Conservation (phyloP, 129 eudicot species). For the Mikania micrantha region DNA sequence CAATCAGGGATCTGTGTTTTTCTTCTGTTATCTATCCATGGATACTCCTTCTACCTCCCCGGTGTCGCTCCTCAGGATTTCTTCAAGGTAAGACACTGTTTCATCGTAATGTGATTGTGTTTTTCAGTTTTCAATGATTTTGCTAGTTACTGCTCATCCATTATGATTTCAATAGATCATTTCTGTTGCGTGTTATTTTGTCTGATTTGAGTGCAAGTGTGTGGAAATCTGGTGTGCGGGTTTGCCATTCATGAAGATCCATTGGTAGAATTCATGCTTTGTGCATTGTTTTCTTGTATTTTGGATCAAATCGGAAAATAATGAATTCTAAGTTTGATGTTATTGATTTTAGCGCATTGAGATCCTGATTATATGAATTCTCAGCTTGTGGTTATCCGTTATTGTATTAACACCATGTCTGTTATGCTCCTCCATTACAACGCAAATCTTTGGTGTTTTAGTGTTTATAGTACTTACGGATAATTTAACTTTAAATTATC, state of each 20-base stretch:
- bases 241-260: slow-evolving; percentile 1
- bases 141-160: neutral
- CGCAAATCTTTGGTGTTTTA: neutral
- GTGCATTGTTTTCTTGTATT: neutral
- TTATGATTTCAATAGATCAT: slow-evolving; percentile 13
- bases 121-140: neutral
- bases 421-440: neutral
- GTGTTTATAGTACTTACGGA: neutral
- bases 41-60: slow-evolving; percentile 50
- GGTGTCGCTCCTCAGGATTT: slow-evolving; percentile 74
- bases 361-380: neutral
- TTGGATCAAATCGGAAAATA: neutral
- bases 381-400: neutral
- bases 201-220: neutral
- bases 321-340: neutral
- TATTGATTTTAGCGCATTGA: neutral
- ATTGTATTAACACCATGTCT: neutral
- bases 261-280: neutral
- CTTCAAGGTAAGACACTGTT: slow-evolving; percentile 27
- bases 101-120: neutral
- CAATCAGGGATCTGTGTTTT: slow-evolving; percentile 25
- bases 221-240: neutral
- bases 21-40: slow-evolving; percentile 26
- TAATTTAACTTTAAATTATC: neutral
- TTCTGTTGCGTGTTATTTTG: neutral